These are phyloP conservation scores for Obba rivulosa DNA, from an alignment of 768 basidiomycete genomes.

Conservation along the genomic window DNA sequence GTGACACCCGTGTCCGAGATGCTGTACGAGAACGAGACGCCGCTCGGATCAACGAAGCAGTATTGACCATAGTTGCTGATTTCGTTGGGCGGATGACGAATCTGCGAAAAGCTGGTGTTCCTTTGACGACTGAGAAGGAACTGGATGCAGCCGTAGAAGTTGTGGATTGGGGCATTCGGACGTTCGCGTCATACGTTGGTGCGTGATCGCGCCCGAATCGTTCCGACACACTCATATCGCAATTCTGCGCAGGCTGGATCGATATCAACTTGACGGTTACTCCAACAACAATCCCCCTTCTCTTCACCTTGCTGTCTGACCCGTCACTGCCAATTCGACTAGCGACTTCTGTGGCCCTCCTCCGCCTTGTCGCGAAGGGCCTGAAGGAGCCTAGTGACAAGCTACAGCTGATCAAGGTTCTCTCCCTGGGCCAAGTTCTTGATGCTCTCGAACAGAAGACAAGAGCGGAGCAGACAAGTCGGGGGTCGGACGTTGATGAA, in stretches of 20 bases:
- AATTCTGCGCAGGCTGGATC: conserved; percentile 75
- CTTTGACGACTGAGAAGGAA: conserved; percentile 42
- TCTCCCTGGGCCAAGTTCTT: conserved; percentile 80
- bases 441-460: conserved; percentile 77
- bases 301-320: conserved; percentile 81
- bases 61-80: conserved; percentile 77
- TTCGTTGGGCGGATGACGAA: conserved; percentile 52
- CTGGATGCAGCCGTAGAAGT: conserved; percentile 64
- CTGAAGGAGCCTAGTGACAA: conserved; percentile 89
- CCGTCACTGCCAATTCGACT: conserved; percentile 73
- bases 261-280: conserved; percentile 97
- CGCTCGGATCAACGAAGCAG: conserved; percentile 76
- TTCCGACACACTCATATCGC: conserved; percentile 2
- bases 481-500: conserved; percentile 73
- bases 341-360: conserved; percentile 74
- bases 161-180: conserved; percentile 88
- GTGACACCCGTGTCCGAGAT: conserved; percentile 85
- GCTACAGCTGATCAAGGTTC: conserved; percentile 81
- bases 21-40: conserved; percentile 90
- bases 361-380: conserved; percentile 86
- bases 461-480: conserved; percentile 55
- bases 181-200: conserved; percentile 94
- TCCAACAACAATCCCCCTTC: conserved; percentile 76
- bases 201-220: conserved; percentile 31
- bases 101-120: conserved; percentile 42